A percentile compares a stretch with the other conserved stretches of the same genome.
Evolutionary conservation across 2,329 filamentous ascomycete species (phyloP).

Genomic region (Botryotinia calthae): DNA sequence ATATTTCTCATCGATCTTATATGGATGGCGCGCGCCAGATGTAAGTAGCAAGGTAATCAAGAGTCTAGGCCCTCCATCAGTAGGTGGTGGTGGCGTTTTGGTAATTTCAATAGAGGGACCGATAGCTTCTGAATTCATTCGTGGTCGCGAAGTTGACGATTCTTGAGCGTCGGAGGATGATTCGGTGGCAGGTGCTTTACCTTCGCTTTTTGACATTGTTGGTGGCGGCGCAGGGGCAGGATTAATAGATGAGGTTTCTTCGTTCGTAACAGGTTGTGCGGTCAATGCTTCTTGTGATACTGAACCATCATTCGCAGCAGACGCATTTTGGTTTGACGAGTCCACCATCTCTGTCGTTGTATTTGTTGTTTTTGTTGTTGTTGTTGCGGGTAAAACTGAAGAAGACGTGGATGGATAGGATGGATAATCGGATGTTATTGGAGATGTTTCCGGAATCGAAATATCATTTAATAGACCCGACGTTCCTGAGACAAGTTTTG

Average conservation of each 20-base stretch:
- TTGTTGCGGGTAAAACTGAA: background rate
- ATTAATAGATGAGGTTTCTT: background rate
- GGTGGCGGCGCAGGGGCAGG: background rate
- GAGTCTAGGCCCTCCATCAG: constrained; percentile 49
- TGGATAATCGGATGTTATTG: constrained; percentile 1
- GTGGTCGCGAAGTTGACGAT: background rate
- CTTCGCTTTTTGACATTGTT: constrained; percentile 6
- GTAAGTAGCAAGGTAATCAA: constrained; percentile 81
- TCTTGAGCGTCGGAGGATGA: background rate
- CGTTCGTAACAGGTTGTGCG: background rate
- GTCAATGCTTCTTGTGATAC: constrained; percentile 4
- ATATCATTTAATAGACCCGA: constrained; percentile 16
- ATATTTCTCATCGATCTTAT: constrained; percentile 86
- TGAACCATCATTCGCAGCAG: background rate
- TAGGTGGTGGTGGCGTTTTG: constrained; percentile 14
- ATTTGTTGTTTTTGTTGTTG: background rate
- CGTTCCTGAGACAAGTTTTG: constrained; percentile 4
- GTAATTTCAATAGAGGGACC: background rate
- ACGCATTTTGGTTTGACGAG: background rate
- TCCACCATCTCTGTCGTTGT: background rate
- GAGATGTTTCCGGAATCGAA: constrained; percentile 14
- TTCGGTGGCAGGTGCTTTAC: constrained; percentile 8
- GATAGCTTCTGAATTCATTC: constrained; percentile 5
- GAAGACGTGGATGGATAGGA: background rate
- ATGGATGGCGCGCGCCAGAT: constrained; percentile 80